phyloP scores from a whole-genome alignment of 2,329 filamentous ascomycete genomes.

The Capronia coronata region DNA sequence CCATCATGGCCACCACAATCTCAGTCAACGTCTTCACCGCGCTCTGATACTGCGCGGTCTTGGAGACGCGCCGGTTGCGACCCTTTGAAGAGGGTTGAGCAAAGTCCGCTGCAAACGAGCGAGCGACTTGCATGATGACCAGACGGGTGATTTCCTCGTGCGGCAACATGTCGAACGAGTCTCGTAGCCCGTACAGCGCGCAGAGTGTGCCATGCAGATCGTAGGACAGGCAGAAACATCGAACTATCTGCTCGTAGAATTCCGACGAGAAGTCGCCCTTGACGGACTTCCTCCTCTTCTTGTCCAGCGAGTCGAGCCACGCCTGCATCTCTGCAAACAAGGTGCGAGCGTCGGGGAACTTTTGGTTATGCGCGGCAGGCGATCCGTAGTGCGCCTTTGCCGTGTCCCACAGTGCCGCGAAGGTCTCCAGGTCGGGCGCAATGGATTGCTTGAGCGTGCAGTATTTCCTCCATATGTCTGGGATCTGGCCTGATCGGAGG shows the following conservation, averaged over 20 bases:
- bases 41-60: conserved; percentile 30
- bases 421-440: conserved; percentile 61
- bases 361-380: conserved; percentile 42
- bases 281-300: conserved; percentile 29
- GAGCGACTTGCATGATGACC: conserved; percentile 46
- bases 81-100: conserved; percentile 19
- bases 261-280: conserved; percentile 41
- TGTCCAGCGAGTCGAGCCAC: conserved; percentile 37
- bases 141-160: conserved; percentile 43
- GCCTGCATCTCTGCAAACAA: conserved; percentile 47
- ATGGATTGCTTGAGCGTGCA: conserved; percentile 47
- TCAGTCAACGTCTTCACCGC: conserved; percentile 41
- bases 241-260: conserved; percentile 48
- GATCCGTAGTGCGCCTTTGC: conserved; percentile 45
- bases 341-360: conserved; percentile 41
- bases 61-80: conserved; percentile 8
- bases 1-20: conserved; percentile 43
- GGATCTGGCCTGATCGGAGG: conserved; percentile 52
- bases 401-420: conserved; percentile 58
- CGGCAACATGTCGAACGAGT: conserved; percentile 42
- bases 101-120: conserved; percentile 36
- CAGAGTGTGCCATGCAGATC: conserved; percentile 47
- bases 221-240: conserved; percentile 46
- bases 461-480: conserved; percentile 53
- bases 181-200: conserved; percentile 42